Percentiles rank a stretch among this genome's conserved stretches.
Evolutionary conservation across 352 stramenopile species (phyloP).

Genomic region (Vaucheria bursata): DNA sequence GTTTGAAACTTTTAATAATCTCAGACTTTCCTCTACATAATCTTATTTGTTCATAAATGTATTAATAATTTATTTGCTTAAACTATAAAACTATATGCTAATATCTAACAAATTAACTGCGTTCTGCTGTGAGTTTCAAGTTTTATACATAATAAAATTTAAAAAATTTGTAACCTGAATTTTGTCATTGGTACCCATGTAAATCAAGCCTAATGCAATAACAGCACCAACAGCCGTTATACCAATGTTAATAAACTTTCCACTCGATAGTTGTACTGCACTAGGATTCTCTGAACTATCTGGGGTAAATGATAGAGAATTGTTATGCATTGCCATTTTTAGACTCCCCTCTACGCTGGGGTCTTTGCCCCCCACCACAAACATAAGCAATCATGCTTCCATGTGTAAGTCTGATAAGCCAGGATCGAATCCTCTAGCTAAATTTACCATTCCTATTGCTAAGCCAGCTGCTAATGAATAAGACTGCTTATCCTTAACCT

Average conservation of each 20-base stretch:
- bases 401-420: slow-evolving; percentile 86
- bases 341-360: no score
- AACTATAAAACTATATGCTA: no score
- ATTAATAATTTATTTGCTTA: no score
- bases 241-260: slow-evolving; percentile 84
- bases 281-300: slow-evolving; percentile 49
- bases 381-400: slow-evolving; percentile 84
- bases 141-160: no score
- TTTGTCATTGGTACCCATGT: slow-evolving; percentile 81
- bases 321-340: no score
- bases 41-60: no score
- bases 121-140: no score
- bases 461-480: slow-evolving; percentile 82
- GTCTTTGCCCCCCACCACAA: slow-evolving; percentile 41
- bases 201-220: slow-evolving; percentile 89
- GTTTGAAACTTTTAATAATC: no score
- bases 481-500: slow-evolving; percentile 71
- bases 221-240: slow-evolving; percentile 83
- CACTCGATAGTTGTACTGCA: slow-evolving; percentile 57
- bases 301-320: no score
- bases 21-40: no score
- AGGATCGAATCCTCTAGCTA: slow-evolving; percentile 65
- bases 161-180: slow-evolving; percentile 3
- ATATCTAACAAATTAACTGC: no score
- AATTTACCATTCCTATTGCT: slow-evolving; percentile 86